These are phyloP conservation scores for Xerocomellus amylosporus DNA, from an alignment of 768 basidiomycete genomes.

Conservation along the genomic window DNA sequence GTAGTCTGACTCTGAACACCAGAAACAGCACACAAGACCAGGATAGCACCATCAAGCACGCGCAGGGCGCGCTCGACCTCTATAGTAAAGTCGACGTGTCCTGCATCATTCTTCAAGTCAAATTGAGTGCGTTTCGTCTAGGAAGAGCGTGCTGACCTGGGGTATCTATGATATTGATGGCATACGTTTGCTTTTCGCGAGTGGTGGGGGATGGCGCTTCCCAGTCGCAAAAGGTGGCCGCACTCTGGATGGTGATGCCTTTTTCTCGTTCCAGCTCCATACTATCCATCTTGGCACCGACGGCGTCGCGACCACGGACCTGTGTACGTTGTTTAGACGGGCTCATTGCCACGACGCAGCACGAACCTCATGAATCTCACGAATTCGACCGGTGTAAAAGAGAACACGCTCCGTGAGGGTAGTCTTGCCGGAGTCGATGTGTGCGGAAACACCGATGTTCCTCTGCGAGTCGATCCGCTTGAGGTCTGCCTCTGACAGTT, in stretches of 20 bases:
- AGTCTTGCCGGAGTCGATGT: slow-evolving; percentile 97
- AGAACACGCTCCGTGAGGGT: slow-evolving; percentile 95
- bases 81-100: slow-evolving; percentile 99
- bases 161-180: slow-evolving; percentile 98
- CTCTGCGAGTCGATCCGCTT: slow-evolving; percentile 70
- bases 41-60: slow-evolving; percentile 92
- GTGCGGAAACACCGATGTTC: slow-evolving; percentile 95
- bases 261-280: slow-evolving; percentile 99
- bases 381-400: slow-evolving; percentile 94
- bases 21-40: slow-evolving; percentile 95
- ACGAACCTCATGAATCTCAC: slow-evolving; percentile 93
- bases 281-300: slow-evolving; percentile 99
- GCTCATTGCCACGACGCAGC: background rate
- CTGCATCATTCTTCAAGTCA: slow-evolving; percentile 38
- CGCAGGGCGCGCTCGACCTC: slow-evolving; percentile 97
- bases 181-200: slow-evolving; percentile 74
- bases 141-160: slow-evolving; percentile 55
- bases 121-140: background rate
- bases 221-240: slow-evolving; percentile 99
- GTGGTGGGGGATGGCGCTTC: slow-evolving; percentile 60
- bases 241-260: slow-evolving; percentile 98
- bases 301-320: slow-evolving; percentile 91
- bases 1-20: slow-evolving; percentile 99
- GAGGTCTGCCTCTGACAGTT: slow-evolving; percentile 63
- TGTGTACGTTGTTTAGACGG: slow-evolving; percentile 24